phyloP scores from a whole-genome alignment of 2,329 filamentous ascomycete species.

The Coniochaeta sp. region DNA sequence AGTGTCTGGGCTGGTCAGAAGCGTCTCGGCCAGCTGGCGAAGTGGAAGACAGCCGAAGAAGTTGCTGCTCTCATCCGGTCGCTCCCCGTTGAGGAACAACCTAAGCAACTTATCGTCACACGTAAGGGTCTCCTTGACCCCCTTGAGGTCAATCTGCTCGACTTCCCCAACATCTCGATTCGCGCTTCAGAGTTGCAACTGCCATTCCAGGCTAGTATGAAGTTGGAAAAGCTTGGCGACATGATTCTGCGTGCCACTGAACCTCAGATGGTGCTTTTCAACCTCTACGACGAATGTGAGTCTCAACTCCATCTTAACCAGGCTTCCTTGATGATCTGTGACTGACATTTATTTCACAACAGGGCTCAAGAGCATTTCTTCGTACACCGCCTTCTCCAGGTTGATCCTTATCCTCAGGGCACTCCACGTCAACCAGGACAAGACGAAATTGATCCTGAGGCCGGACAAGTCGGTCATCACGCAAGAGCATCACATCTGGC shows the following conservation, averaged over 20 bases:
- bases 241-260: constrained; percentile 98
- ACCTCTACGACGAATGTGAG: constrained; percentile 82
- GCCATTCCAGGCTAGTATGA: constrained; percentile 99
- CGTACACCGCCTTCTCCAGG: constrained; percentile 96
- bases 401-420: constrained; percentile 89
- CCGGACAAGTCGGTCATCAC: constrained; percentile 98
- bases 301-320: not conserved
- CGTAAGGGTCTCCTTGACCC: constrained; percentile 95
- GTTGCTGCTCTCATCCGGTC: constrained; percentile 95
- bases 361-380: constrained; percentile 92
- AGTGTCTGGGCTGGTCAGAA: constrained; percentile 99
- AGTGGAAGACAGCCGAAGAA: constrained; percentile 99
- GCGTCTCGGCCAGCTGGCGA: constrained; percentile 93
- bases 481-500: constrained; percentile 98
- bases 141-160: constrained; percentile 90
- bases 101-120: constrained; percentile 97
- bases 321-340: not conserved
- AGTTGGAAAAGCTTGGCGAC: constrained; percentile 97
- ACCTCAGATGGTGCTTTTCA: constrained; percentile 99
- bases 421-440: constrained; percentile 95
- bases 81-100: constrained; percentile 93
- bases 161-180: constrained; percentile 99
- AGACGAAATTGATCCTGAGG: constrained; percentile 90
- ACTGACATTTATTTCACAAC: not conserved
- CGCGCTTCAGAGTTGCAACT: constrained; percentile 93